Base-by-base conservation (phyloP, 805 yeast species). In the Saccharomycopsis olivae region DNA sequence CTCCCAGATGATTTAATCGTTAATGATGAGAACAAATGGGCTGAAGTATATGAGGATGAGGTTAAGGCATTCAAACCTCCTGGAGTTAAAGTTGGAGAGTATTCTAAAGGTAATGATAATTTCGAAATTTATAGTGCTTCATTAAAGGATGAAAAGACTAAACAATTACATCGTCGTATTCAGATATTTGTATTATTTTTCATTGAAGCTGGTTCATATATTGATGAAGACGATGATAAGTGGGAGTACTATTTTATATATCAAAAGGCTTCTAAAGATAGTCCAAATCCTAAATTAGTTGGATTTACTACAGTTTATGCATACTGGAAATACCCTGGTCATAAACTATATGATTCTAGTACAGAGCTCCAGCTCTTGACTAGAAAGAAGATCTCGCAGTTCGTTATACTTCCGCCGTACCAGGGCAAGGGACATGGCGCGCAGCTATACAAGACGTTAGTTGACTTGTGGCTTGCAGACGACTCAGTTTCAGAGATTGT, bases 121-220 rank as follows among this genome's bases (percentile, higher is more conserved):
- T 84, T 56, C 52, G 69, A 61, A 14, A 61, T 87, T 13, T 77
- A 69, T 57, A 73, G 70, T 44, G 40, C 57, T 1, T 53, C 55
- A 19, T 53, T 75, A 36, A 53, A 52, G 0, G 53, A 52, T 4
- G 23, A n/a, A 3, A 17, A 14, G 14, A 75, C 77, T 0, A 50
- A 60, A 34, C 73, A 70, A 46, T 57, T 86, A 38, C 88, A 78
- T 51, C 59, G 67, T 36, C 61, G 95, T 44, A 65, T 87, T 48
- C 94, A 86, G 50, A 75, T 88, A 2, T 73, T 92, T 50, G 83
- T 84, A 13, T 61, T 89, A 20, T 64, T 92, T 9, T 87, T 79
- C 60, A 89, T 92, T 49, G 98, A 92, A 56, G 97, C 95, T 0
- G 97, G 96, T 1, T 76, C 94, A 1, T 84, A 74, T 52, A 86